Percentiles rank a stretch among this genome's conserved stretches.
These are phyloP conservation scores for Phallus indusiatus DNA, from an alignment of 768 basidiomycete species.

Conservation along the genomic window DNA sequence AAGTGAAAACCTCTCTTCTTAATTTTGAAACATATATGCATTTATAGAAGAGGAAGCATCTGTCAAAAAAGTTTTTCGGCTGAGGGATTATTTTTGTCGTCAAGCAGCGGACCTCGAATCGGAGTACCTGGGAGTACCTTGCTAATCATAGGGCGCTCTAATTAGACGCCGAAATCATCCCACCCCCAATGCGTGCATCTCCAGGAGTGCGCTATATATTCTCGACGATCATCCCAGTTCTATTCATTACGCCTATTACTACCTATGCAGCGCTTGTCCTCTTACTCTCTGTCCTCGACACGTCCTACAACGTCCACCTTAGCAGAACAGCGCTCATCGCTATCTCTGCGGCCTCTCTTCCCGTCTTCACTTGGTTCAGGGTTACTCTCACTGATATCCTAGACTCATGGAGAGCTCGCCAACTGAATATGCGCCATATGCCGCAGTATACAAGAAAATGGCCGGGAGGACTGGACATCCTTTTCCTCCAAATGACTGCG, in stretches of 20 bases:
- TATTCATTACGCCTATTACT: not conserved
- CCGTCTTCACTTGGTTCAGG: not conserved
- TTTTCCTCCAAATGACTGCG: slow-evolving; percentile 44
- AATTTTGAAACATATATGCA: too few species aligned
- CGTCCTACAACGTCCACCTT: not conserved
- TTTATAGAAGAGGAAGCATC: too few species aligned
- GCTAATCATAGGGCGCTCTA: too few species aligned
- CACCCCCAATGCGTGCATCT: not conserved
- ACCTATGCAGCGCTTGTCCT: not conserved
- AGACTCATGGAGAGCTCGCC: not conserved
- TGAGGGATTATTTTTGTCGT: too few species aligned
- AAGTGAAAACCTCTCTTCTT: too few species aligned
- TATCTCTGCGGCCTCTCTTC: not conserved
- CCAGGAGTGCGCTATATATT: slow-evolving; percentile 4
- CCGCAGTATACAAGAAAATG: slow-evolving; percentile 23
- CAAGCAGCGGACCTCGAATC: too few species aligned
- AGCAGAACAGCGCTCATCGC: not conserved
- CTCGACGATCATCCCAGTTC: not conserved
- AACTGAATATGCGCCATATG: slow-evolving; percentile 19
- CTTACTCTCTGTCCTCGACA: not conserved
- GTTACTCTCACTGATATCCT: not conserved
- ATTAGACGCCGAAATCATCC: too few species aligned
- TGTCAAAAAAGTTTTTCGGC: too few species aligned
- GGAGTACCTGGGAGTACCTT: too few species aligned
- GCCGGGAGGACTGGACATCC: slow-evolving; percentile 45